Conservation (phyloP, 129 eudicot species). For the Pseudognaphalium luteoalbum region DNA sequence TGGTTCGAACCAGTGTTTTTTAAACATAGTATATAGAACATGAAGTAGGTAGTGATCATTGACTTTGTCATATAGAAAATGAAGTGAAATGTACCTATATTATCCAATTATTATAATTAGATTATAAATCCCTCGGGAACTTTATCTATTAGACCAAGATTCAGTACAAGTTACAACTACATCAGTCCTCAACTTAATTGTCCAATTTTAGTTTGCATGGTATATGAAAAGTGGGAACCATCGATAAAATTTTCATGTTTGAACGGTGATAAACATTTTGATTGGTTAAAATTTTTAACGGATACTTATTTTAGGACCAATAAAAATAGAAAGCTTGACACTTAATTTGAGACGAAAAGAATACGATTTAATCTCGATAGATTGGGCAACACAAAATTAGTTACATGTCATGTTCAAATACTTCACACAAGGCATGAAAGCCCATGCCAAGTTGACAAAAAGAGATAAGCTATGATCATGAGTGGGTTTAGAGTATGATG, state of each 20-base stretch:
- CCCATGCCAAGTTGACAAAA: background rate
- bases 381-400: background rate
- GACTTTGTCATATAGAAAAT: too few species aligned
- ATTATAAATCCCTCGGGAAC: background rate
- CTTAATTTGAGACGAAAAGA: too few species aligned
- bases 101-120: too few species aligned
- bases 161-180: background rate
- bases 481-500: constrained; percentile 16
- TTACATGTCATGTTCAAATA: background rate
- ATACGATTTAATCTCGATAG: background rate
- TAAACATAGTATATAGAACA: background rate
- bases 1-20: background rate
- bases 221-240: too few species aligned
- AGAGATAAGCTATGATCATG: background rate
- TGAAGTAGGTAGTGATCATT: background rate
- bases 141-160: background rate
- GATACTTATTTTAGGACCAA: too few species aligned
- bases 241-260: too few species aligned
- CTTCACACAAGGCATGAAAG: background rate
- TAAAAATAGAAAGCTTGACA: too few species aligned
- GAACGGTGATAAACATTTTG: too few species aligned
- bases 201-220: too few species aligned
- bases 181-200: too few species aligned
- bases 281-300: too few species aligned
- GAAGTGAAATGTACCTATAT: background rate